Conservation (phyloP, 2,329 filamentous ascomycete genomes). For the Zymoseptoria crescenta region DNA sequence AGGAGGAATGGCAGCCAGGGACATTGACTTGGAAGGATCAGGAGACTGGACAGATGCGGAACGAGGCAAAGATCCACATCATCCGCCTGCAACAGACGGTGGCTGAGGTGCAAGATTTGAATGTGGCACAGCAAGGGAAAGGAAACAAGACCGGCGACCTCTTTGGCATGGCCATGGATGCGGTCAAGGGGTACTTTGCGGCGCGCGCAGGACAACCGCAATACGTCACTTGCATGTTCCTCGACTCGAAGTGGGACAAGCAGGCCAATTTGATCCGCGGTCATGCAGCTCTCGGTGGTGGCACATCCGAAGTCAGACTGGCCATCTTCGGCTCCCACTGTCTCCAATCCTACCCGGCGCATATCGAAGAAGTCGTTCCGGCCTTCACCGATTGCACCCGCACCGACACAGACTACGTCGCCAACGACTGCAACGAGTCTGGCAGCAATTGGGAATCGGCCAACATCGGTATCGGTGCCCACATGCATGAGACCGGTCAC, state of each 20-base stretch:
- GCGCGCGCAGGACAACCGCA: conserved; percentile 69
- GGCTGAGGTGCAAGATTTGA: conserved; percentile 69
- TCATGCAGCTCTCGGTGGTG: conserved; percentile 77
- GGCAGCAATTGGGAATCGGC: conserved; percentile 95
- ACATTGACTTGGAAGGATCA: conserved; percentile 69
- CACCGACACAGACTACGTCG: conserved; percentile 71
- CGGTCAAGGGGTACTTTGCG: conserved; percentile 70
- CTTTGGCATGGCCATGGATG: conserved; percentile 68
- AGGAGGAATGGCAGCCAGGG: conserved; percentile 89
- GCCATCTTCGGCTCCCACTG: conserved; percentile 90
- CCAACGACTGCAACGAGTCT: conserved; percentile 78
- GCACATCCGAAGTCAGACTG: conserved; percentile 64
- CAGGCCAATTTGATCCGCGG: conserved; percentile 61
- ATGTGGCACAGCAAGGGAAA: conserved; percentile 66
- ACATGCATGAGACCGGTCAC: conserved; percentile 85
- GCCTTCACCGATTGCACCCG: conserved; percentile 86
- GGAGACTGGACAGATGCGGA: conserved; percentile 66
- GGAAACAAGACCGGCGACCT: conserved; percentile 65
- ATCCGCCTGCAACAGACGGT: conserved; percentile 78
- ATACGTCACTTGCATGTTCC: conserved; percentile 77
- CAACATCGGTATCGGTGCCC: conserved; percentile 86
- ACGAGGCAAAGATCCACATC: conserved; percentile 82
- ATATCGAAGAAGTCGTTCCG: conserved; percentile 80
- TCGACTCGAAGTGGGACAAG: conserved; percentile 85
- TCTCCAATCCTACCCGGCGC: conserved; percentile 82